Conservation (phyloP, 371 early-diverging fungal species). For the Rhizopus sp. region DNA sequence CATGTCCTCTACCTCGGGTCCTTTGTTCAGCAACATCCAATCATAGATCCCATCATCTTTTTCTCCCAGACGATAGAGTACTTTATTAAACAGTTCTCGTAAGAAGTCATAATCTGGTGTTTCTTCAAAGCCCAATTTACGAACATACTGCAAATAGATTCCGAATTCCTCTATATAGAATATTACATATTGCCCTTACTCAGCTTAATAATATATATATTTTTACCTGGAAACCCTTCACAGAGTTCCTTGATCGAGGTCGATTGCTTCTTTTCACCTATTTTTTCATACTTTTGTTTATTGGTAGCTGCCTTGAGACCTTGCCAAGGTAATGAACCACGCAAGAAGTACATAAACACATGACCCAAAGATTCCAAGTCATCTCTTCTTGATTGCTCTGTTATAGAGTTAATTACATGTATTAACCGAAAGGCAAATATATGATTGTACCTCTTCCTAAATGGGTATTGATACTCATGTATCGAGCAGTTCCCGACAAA, state of each 20-base stretch:
- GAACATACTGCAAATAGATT: conserved; percentile 90
- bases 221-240: conserved; percentile 80
- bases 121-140: conserved; percentile 94
- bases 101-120: conserved; percentile 96
- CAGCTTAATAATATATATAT: conserved; percentile 1
- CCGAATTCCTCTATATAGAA: conserved; percentile 78
- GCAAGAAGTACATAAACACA: conserved; percentile 98
- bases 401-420: neutral
- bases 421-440: neutral
- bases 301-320: conserved; percentile 98
- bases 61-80: conserved; percentile 73
- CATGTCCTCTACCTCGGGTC: conserved; percentile 47
- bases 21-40: conserved; percentile 83
- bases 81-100: conserved; percentile 86
- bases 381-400: conserved; percentile 96
- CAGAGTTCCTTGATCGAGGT: conserved; percentile 93
- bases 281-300: conserved; percentile 98
- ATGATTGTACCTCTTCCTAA: conserved; percentile 62
- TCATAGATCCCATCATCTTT: conserved; percentile 94
- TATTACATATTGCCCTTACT: neutral
- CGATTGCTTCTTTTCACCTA: conserved; percentile 97
- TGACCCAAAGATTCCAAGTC: conserved; percentile 99
- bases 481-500: conserved; percentile 94
- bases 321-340: conserved; percentile 99
- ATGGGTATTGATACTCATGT: conserved; percentile 96